Conservation (phyloP, 768 basidiomycete species). For the Mycena haematopus region DNA sequence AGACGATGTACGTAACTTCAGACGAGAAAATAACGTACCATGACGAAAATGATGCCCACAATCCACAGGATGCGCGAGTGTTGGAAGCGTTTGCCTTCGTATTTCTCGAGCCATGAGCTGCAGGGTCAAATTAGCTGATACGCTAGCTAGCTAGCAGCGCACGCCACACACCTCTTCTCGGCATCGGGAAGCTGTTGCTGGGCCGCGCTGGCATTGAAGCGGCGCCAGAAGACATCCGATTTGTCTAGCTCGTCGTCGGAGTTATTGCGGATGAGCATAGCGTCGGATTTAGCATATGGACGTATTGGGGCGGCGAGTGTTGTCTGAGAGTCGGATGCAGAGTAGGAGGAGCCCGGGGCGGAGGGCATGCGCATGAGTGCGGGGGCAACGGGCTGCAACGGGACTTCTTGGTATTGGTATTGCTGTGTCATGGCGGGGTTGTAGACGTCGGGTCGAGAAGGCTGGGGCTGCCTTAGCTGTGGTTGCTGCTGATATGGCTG, state of each 20-base stretch:
- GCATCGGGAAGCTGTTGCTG: constrained; percentile 19
- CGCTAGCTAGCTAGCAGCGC: neutral
- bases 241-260: constrained; percentile 28
- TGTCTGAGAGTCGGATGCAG: constrained; percentile 17
- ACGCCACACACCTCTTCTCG: constrained; percentile 20
- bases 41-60: constrained; percentile 18
- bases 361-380: constrained; percentile 15
- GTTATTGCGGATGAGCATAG: constrained; percentile 26
- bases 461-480: constrained; percentile 1
- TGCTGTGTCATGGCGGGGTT: neutral
- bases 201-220: constrained; percentile 25
- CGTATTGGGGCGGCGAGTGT: constrained; percentile 5
- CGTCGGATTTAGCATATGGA: neutral
- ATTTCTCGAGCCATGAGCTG: constrained; percentile 29
- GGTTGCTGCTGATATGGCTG: neutral
- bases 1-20: neutral
- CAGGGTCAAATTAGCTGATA: neutral
- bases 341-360: neutral
- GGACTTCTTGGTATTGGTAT: constrained; percentile 6
- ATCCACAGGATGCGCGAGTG: constrained; percentile 23
- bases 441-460: constrained; percentile 17
- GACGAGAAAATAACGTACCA: constrained; percentile 15
- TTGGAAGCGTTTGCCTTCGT: constrained; percentile 20
- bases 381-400: constrained; percentile 8
- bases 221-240: constrained; percentile 26